Evolutionary conservation across 495 filamentous ascomycete species (phyloP), one percentile per base, ranked within the genome.

Genomic region (Recurvomyces mirabilis): DNA sequence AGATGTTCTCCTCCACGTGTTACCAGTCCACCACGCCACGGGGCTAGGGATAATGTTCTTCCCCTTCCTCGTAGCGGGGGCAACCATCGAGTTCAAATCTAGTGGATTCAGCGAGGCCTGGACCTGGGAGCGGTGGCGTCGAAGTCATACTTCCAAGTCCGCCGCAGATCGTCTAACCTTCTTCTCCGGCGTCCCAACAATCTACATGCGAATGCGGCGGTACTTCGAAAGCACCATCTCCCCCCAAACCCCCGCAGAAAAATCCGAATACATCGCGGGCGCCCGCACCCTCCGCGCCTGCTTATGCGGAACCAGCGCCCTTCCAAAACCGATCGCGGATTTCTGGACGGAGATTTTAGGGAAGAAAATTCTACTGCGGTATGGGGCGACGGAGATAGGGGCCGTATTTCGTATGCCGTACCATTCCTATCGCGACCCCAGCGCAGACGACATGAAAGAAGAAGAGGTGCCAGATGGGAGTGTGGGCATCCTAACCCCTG

Each of bases 41-140:
- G 69, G 69, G 2, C 57, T 70, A 0, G 64, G 65, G 7, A 60
- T 70, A 25, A 68, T 59, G 10, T 69, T 71, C 38, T 62, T 71
- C 17, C 67, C 69, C 4, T 67, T 64, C 43, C 55, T 72, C 0
- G 56, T 65, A 0, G 52, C 61, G 3, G 68, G 69, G 5, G 62
- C 59, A 12, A 55, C 64, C 23, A 65, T 71, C 22, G 69, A 72
- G 53, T 71, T 68, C 54, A 59, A 62, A 12, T 65, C 60, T 25
- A 66, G 67, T 4, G 55, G 63, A 23, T 72, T 71, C 43, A 62
- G 66, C 36, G 56, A 62, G 2, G 60, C 55, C 1, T 69, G 66
- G 66, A 68, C 68, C n/a, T 72, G 69, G 69, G 64, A 69, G 28
- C 54, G 68, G 13, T 72, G 67, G 66, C 56, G 64, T 13, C n/a